phyloP scores from a whole-genome alignment of 2,329 filamentous ascomycete genomes.

The Eutypa lata region DNA sequence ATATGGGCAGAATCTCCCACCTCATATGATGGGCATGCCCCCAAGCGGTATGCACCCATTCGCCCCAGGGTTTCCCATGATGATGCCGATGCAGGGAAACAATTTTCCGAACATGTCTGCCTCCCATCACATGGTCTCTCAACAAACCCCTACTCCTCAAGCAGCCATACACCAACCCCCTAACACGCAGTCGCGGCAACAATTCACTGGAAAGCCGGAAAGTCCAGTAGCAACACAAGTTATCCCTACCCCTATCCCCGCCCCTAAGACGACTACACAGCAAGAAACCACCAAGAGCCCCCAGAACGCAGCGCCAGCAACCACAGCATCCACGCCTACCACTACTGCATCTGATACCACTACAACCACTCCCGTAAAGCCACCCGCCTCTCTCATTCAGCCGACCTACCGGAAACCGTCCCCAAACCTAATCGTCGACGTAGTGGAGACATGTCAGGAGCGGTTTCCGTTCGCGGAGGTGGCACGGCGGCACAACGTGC shows the following conservation, averaged over 20 bases:
- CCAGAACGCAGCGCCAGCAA: too few relatives aligned
- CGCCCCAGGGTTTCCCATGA: slow-evolving; percentile 19
- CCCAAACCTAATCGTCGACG: slow-evolving; percentile 42
- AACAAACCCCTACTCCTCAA: slow-evolving; percentile 1
- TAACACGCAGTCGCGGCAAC: too few relatives aligned
- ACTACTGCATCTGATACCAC: too few relatives aligned
- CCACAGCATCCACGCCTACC: too few relatives aligned
- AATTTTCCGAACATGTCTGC: slow-evolving; percentile 14
- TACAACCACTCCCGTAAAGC: slow-evolving; percentile 11
- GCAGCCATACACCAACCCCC: not conserved
- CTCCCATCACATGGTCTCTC: slow-evolving; percentile 5
- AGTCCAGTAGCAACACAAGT: not conserved
- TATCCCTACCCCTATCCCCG: too few relatives aligned
- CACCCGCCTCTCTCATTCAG: slow-evolving; percentile 22
- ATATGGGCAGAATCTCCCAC: slow-evolving; percentile 21
- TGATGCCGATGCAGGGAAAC: slow-evolving; percentile 22
- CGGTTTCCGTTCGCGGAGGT: slow-evolving; percentile 44
- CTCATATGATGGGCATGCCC: slow-evolving; percentile 24
- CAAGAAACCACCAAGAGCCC: too few relatives aligned
- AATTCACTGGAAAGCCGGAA: not conserved
- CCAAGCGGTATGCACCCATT: slow-evolving; percentile 18
- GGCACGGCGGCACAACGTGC: slow-evolving; percentile 40
- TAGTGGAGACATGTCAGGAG: slow-evolving; percentile 45
- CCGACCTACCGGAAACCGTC: slow-evolving; percentile 33
- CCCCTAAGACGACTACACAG: too few relatives aligned